phyloP scores from a whole-genome alignment of 2,329 filamentous ascomycete genomes.

The Fusarium stilboides region DNA sequence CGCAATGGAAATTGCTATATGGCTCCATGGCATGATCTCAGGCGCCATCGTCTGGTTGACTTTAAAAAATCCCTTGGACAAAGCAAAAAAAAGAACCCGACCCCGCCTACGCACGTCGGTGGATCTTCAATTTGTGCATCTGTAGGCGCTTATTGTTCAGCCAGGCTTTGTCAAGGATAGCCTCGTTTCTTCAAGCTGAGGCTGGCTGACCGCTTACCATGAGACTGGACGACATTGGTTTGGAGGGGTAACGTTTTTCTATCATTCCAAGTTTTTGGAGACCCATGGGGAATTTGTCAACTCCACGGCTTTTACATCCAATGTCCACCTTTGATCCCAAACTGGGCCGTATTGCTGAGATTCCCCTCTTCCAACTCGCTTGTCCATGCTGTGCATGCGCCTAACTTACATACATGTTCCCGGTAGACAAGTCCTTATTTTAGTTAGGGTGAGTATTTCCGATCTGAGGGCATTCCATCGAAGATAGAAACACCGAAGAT shows the following conservation, averaged over 20 bases:
- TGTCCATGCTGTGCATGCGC: slow-evolving; percentile 15
- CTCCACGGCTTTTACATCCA: slow-evolving; percentile 15
- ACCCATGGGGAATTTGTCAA: slow-evolving; percentile 1
- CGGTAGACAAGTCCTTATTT: slow-evolving; percentile 8
- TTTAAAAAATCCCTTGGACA: slow-evolving; percentile 19
- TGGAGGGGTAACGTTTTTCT: slow-evolving; percentile 28
- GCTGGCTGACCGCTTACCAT: slow-evolving; percentile 51
- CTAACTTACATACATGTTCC: slow-evolving; percentile 18
- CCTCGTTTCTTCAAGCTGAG: slow-evolving; percentile 48
- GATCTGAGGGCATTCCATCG: slow-evolving; percentile 19
- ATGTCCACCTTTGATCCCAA: slow-evolving; percentile 2
- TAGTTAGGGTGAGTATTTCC: background rate
- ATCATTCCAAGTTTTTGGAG: slow-evolving; percentile 34
- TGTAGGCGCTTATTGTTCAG: slow-evolving; percentile 28
- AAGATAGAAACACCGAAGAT: slow-evolving; percentile 8
- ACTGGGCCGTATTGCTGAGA: slow-evolving; percentile 14
- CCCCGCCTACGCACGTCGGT: slow-evolving; percentile 36
- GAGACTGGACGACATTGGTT: slow-evolving; percentile 43
- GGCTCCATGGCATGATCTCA: slow-evolving; percentile 45
- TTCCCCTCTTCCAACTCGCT: slow-evolving; percentile 15
- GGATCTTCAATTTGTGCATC: slow-evolving; percentile 29
- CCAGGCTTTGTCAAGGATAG: slow-evolving; percentile 47
- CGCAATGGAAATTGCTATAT: slow-evolving; percentile 31
- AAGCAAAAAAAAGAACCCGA: slow-evolving; percentile 35
- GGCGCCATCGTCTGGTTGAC: slow-evolving; percentile 23